Base-by-base conservation (phyloP, 768 basidiomycete species). In the Mycena latifolia region DNA sequence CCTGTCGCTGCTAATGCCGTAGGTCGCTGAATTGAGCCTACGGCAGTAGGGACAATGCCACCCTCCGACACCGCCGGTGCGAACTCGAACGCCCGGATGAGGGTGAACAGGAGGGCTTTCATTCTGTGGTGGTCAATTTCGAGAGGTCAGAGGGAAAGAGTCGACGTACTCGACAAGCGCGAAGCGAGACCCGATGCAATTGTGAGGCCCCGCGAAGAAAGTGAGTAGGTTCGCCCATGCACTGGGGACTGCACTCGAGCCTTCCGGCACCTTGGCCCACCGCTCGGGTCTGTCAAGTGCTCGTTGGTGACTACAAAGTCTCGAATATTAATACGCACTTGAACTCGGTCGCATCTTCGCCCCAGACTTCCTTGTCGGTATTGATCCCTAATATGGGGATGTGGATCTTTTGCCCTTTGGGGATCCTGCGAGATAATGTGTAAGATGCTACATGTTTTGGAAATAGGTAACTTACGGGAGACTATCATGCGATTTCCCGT, bases 161-260 rank as follows among this genome's bases (percentile, higher is more conserved):
- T 22, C 3, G 20, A 17, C 56, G 8, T 27, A 53, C 52, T 61
- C 60, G 31, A 33, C 27, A 22, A 61, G 27, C 5, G 60, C 29
- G 18, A 61, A 61, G n/a, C 52, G 51, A 22, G 33, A 51, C 6
- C 53, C 53, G 29, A 55, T 41, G 18, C 53, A 55, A 14, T 39
- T 55, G 39, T 39, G 35, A 6, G 53, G 37, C 5, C 91, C 91
- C 28, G 88, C 88, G 4, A 89, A 69, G 80, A 92, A 92, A 0
- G 86, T 83, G 33, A 91, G 69, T 66, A 87, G 71, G 70, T 89
- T 84, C 10, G 85, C 81, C 85, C 86, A 89, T 0, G 90, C 80
- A 12, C 89, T 86, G 6, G 91, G 91, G 24, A 91, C 77, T 0
- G 72, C 63, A 5, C 73, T 72, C 1, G 78, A 82, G 0, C 77